Evolutionary conservation across 805 yeast species (phyloP).

Genomic region (Wickerhamiella australiensis): DNA sequence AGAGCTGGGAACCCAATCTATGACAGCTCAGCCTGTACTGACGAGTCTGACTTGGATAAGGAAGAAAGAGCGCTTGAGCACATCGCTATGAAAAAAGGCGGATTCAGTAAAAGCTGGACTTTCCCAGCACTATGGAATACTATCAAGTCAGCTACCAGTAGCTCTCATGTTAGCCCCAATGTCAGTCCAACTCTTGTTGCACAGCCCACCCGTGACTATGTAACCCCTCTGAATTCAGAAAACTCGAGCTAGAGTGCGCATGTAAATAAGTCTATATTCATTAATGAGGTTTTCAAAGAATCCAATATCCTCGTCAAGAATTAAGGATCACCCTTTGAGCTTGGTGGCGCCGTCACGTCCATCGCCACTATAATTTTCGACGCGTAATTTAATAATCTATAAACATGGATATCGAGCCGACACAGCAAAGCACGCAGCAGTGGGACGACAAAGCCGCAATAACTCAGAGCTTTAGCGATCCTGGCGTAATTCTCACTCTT

Average conservation of each 20-base stretch:
- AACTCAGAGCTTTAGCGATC: not conserved
- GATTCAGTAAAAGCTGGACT: not conserved
- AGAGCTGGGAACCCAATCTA: not conserved
- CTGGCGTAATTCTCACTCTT: slow-evolving; percentile 1
- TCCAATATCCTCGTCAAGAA: no score
- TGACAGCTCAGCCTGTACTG: not conserved
- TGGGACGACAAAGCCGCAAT: not conserved
- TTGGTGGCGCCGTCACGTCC: not conserved
- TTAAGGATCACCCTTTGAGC: no score
- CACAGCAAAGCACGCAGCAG: slow-evolving; percentile 8
- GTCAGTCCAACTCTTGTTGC: not conserved
- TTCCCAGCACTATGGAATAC: not conserved
- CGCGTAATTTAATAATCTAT: not conserved
- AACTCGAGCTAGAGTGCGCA: not conserved
- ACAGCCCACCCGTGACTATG: not conserved
- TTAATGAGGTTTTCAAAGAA: no score
- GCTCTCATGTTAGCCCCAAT: not conserved
- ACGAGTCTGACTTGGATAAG: not conserved
- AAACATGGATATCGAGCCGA: slow-evolving; percentile 6
- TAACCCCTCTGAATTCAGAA: not conserved
- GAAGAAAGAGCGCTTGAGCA: not conserved
- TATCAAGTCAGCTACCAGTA: not conserved
- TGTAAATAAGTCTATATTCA: not conserved
- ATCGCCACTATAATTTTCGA: not conserved
- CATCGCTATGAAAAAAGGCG: not conserved